Percentiles rank a stretch among this genome's conserved stretches.
Evolutionary conservation across 2,329 filamentous ascomycete species (phyloP).

Genomic region (Lasiodiplodia sp.): DNA sequence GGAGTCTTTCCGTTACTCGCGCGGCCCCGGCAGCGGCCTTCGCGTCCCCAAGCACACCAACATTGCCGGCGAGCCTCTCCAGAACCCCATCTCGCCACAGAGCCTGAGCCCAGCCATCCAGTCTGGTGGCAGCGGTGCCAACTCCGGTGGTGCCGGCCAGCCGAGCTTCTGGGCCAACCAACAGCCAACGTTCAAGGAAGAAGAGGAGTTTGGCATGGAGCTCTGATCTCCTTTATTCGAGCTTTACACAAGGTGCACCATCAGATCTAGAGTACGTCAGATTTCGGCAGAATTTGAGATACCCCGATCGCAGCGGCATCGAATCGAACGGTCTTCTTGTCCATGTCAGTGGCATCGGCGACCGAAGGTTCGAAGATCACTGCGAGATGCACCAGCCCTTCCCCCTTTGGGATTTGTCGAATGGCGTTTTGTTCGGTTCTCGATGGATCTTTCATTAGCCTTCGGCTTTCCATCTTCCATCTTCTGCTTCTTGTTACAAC

Average conservation of each 20-base stretch:
- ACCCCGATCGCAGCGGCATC: constrained; percentile 27
- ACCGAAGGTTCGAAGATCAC: constrained; percentile 6
- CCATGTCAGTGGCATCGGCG: constrained; percentile 1
- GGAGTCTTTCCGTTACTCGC: constrained; percentile 81
- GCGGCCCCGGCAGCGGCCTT: constrained; percentile 81
- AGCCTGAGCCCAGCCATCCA: constrained; percentile 61
- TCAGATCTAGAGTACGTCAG: constrained; percentile 28
- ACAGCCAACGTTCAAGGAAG: constrained; percentile 75
- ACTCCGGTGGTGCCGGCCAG: constrained; percentile 34
- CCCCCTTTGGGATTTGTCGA: constrained; percentile 20
- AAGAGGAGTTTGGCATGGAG: constrained; percentile 91
- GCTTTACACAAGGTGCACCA: constrained; percentile 15
- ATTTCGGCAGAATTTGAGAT: constrained; percentile 31
- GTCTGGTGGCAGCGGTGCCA: constrained; percentile 71
- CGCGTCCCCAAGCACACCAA: constrained; percentile 94
- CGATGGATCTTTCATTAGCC: constrained; percentile 12
- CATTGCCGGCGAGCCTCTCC: constrained; percentile 78
- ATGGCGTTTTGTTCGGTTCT: constrained; percentile 21
- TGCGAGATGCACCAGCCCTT: constrained; percentile 25
- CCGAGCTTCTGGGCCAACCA: constrained; percentile 55
- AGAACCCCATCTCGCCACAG: constrained; percentile 65
- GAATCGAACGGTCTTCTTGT: constrained; percentile 28
- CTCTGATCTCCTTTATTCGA: constrained; percentile 34
- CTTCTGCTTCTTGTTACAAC: constrained; percentile 21
- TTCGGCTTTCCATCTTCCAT: neutral